Conservation (phyloP, 2,329 filamentous ascomycete genomes). For the Achaetomium macrosporum region DNA sequence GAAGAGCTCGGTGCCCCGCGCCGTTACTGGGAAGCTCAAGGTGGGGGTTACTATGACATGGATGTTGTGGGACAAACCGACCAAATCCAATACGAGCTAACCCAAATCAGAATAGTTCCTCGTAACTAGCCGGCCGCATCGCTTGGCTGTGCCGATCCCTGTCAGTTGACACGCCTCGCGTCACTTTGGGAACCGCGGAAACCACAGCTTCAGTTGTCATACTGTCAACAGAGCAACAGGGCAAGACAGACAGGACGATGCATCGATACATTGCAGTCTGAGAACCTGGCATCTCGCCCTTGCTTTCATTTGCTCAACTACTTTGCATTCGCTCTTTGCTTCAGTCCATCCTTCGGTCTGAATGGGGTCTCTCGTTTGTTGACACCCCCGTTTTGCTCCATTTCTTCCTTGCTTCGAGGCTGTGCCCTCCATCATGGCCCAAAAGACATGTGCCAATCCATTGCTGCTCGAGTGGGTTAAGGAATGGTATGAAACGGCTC, state of each 20-base stretch:
- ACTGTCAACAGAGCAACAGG: not conserved
- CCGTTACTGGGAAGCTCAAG: not conserved
- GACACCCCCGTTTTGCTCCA: not conserved
- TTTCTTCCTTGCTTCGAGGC: not conserved
- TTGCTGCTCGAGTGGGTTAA: conserved; percentile 67
- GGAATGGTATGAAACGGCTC: conserved; percentile 67
- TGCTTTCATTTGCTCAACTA: not conserved
- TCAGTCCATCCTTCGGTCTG: not conserved
- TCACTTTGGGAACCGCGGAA: conserved; percentile 7
- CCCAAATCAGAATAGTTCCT: not conserved
- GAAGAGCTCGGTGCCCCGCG: conserved; percentile 7
- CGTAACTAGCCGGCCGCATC: not conserved
- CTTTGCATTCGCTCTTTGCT: not conserved
- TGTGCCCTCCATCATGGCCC: conserved; percentile 20
- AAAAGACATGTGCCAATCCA: conserved; percentile 56
- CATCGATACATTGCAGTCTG: not conserved
- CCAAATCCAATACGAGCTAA: not conserved
- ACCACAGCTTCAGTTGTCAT: not conserved
- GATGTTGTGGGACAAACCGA: too few relatives aligned
- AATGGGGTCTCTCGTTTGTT: too few relatives aligned
- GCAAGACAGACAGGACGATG: not conserved
- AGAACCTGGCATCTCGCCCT: not conserved
- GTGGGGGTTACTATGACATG: not conserved
- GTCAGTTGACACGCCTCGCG: not conserved
- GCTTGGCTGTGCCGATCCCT: not conserved